These are phyloP conservation scores for Schrenkiella parvula DNA, from an alignment of 345 rosid genomes.

Conservation along the genomic window DNA sequence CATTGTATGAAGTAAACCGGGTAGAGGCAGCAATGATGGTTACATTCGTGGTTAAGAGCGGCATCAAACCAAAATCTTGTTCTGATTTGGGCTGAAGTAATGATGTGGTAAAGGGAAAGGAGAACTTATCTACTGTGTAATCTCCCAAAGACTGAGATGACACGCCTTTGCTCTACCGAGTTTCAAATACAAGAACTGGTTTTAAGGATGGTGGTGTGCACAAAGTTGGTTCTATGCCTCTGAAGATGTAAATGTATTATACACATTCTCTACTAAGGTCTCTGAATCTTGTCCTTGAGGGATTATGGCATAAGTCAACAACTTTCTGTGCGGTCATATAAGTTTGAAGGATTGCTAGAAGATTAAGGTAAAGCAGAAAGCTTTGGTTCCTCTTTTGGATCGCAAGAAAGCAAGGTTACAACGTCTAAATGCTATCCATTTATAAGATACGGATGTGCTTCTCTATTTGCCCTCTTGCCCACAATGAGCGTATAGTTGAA, in stretches of 20 bases:
- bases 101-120: background rate
- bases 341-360: no score
- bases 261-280: no score
- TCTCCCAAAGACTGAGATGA: background rate
- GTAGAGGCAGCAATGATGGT: slow-evolving; percentile 33
- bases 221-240: background rate
- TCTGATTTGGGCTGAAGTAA: background rate
- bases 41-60: slow-evolving; percentile 34
- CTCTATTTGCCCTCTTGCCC: no score
- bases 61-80: slow-evolving; percentile 21
- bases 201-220: background rate
- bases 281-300: no score
- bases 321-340: no score
- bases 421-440: no score
- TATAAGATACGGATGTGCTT: no score
- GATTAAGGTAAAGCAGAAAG: no score
- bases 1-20: slow-evolving; percentile 21
- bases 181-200: background rate
- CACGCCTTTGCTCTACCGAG: background rate
- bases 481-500: no score
- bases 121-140: background rate
- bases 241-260: background rate
- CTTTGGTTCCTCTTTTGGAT: no score
- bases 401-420: no score
- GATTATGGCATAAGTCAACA: no score